These are phyloP conservation scores for Diospyros lotus DNA, from an alignment of 148 eudicot species.

Conservation along the genomic window DNA sequence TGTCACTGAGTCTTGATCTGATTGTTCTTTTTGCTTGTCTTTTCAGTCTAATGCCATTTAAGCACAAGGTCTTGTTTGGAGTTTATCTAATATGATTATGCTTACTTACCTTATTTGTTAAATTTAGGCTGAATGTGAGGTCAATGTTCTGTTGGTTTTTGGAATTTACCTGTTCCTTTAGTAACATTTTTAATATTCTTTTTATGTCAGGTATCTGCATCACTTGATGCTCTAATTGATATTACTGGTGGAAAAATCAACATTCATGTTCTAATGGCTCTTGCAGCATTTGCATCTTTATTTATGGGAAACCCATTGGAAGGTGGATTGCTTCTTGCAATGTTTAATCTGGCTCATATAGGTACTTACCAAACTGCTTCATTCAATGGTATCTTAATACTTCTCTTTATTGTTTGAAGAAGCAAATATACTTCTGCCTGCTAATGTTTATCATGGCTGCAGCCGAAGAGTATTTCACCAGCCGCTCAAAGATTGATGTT, in stretches of 20 bases:
- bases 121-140: neutral
- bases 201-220: conserved; percentile 67
- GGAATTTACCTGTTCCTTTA: neutral
- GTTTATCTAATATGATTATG: neutral
- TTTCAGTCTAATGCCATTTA: neutral
- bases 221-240: conserved; percentile 80
- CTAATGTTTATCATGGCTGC: conserved; percentile 29
- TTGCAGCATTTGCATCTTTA: conserved; percentile 89
- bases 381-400: neutral
- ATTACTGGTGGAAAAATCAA: conserved; percentile 89
- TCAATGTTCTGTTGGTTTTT: conserved; percentile 5
- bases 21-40: too few species aligned
- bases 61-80: neutral
- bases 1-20: too few species aligned
- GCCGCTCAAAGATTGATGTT: conserved; percentile 92
- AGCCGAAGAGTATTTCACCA: conserved; percentile 97
- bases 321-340: conserved; percentile 94
- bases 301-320: conserved; percentile 93
- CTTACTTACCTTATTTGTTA: neutral
- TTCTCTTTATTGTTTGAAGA: neutral
- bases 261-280: conserved; percentile 97
- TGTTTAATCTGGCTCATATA: conserved; percentile 98
- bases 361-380: conserved; percentile 35
- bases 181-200: conserved; percentile 14
- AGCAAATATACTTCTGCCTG: neutral